Conservation (phyloP, 495 filamentous ascomycete genomes). For the Choiromyces venosus region DNA sequence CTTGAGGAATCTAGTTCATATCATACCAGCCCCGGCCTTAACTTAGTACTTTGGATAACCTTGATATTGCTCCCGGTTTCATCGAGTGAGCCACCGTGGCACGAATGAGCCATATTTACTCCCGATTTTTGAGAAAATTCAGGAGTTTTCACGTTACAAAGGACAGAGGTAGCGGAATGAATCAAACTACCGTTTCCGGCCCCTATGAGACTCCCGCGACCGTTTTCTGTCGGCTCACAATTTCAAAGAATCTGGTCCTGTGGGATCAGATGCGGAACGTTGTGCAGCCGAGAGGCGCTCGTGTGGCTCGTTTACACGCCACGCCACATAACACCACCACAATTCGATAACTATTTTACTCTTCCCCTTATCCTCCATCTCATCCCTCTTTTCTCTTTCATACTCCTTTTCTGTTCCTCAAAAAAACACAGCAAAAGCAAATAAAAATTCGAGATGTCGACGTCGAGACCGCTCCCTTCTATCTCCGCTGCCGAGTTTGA, state of each 20-base stretch:
- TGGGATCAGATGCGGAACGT: not conserved
- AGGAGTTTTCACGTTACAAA: not conserved
- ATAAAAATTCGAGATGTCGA: not conserved
- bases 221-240: not conserved
- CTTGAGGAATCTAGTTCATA: not conserved
- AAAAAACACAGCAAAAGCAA: not conserved
- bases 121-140: not conserved
- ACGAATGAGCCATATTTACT: not conserved
- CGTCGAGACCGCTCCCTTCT: conserved; percentile 60
- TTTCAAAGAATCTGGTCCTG: not conserved
- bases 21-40: not conserved
- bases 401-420: not conserved
- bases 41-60: not conserved
- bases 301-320: conserved; percentile 1
- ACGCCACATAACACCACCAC: conserved; percentile 19
- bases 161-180: not conserved
- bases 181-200: not conserved
- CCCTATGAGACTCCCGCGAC: not conserved
- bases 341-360: conserved; percentile 27
- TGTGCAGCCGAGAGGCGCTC: not conserved
- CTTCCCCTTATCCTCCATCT: conserved; percentile 41
- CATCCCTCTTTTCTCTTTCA: conserved; percentile 43
- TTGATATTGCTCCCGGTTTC: not conserved
- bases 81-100: not conserved
- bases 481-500: conserved; percentile 72